Base-by-base conservation (phyloP, 2,329 filamentous ascomycete genomes). In the Ceratocystis colombiana region DNA sequence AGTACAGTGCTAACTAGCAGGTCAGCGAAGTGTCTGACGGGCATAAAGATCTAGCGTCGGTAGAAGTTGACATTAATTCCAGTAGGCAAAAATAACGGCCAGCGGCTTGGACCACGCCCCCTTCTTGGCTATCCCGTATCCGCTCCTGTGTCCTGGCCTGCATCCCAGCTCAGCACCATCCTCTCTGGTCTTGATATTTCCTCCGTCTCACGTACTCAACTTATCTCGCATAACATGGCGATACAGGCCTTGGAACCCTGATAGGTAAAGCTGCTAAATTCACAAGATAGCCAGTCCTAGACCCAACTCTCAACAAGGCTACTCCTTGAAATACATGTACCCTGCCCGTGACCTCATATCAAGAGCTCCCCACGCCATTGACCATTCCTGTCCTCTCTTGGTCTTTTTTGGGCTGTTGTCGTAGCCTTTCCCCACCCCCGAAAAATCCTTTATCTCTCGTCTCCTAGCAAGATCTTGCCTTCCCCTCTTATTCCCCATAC, bases 401-500 rank as follows among this genome's bases (percentile, higher is more conserved):
- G 3, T n/a, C 17, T 30, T 12, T 22, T 28, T 17, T 12, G 22
- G 8, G 20, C 53, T 6, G 1, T 6, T 22, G 0, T 12, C 25
- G 22, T 5, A 22, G 8, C 53, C 53, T 15, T 28, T 5, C 22
- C 25, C 22, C 53, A 33, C 22, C 53, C 53, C 53, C 22, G 28
- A 50, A 50, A 22, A 33, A 33, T 48, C 20, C 50, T 25, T 28
- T 30, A 25, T 55, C 50, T 33, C 25, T 15, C 2, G 28, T 55
- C 50, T 55, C 7, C 6, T 55, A 8, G 46, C 6, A 50, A 50
- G 46, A 50, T 55, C 50, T 55, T 7, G 8, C 50, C 25, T 25
- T 55, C 25, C 50, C 25, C 50, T 55, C 50, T 55, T 55, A 30
- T 55, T 55, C 50, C 50, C 50, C 50, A 55, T 55, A 55, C 50